Evolutionary conservation across 2,329 filamentous ascomycete genomes (phyloP).

Genomic region (Alternaria brassicae): DNA sequence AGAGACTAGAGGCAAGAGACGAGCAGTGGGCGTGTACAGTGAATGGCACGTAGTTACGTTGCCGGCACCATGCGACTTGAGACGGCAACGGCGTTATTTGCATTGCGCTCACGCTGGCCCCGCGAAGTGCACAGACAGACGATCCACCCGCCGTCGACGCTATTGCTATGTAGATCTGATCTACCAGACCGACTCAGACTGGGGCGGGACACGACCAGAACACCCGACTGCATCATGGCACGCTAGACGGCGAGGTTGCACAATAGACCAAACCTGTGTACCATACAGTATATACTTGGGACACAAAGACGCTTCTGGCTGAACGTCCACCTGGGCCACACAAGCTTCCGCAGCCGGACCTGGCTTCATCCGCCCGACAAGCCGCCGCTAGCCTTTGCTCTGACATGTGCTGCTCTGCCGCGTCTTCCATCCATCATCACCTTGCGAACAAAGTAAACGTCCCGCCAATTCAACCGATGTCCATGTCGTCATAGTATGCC

Average conservation of each 20-base stretch:
- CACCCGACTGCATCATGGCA: slow-evolving; percentile 6
- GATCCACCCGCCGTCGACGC: slow-evolving; percentile 17
- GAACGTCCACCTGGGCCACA: background rate
- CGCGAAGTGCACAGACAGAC: slow-evolving; percentile 32
- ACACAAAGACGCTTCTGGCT: background rate
- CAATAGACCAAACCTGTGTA: background rate
- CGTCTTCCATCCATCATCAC: background rate
- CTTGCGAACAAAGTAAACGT: slow-evolving; percentile 1
- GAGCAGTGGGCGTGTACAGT: slow-evolving; percentile 9
- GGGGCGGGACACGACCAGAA: slow-evolving; percentile 2
- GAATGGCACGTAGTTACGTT: slow-evolving; percentile 10
- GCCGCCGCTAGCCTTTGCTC: slow-evolving; percentile 13
- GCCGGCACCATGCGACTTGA: slow-evolving; percentile 19
- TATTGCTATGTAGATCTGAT: slow-evolving; percentile 21
- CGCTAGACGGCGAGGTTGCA: slow-evolving; percentile 6
- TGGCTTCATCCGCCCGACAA: slow-evolving; percentile 12
- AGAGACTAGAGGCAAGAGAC: background rate
- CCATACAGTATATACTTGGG: background rate
- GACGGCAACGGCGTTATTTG: slow-evolving; percentile 27
- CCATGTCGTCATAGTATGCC: background rate
- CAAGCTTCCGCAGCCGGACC: slow-evolving; percentile 3
- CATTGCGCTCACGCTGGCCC: slow-evolving; percentile 26
- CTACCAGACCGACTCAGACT: slow-evolving; percentile 11
- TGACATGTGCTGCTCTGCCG: slow-evolving; percentile 13
- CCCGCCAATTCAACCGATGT: slow-evolving; percentile 15